Evolutionary conservation across 1,284 basidiomycete genomes (phyloP).

Genomic region (Leccinum pachyderme): DNA sequence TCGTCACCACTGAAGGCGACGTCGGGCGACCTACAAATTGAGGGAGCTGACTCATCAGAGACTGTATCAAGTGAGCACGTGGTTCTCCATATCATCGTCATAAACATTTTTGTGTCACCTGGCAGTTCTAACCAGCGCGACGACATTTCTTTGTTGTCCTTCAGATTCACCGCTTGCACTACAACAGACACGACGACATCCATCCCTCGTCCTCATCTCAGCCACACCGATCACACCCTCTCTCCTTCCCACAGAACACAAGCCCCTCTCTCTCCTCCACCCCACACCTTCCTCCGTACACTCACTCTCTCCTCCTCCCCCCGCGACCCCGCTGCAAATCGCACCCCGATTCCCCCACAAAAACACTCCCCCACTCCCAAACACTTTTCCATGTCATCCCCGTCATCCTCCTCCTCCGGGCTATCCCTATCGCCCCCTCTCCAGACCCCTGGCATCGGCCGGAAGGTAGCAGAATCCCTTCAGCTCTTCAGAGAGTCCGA

Average conservation of each 20-base stretch:
- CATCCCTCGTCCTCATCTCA: no score
- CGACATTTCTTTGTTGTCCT: background rate
- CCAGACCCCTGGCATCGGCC: conserved; percentile 54
- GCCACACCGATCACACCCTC: conserved; percentile 17
- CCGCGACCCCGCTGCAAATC: conserved; percentile 5
- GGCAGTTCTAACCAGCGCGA: background rate
- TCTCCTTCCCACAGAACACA: conserved; percentile 35
- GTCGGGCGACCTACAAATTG: conserved; percentile 1
- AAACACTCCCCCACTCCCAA: conserved; percentile 40
- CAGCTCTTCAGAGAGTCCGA: conserved; percentile 78
- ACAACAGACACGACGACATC: background rate
- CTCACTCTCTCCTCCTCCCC: conserved; percentile 40
- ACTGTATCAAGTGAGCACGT: conserved; percentile 27
- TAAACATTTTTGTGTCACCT: conserved; percentile 6
- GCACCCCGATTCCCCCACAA: conserved; percentile 14
- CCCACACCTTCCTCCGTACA: conserved; percentile 33
- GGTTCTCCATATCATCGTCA: conserved; percentile 30
- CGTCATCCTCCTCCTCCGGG: conserved; percentile 40
- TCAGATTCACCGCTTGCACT: background rate
- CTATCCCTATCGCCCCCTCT: conserved; percentile 21
- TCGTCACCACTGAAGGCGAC: conserved; percentile 14
- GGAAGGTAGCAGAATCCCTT: conserved; percentile 76
- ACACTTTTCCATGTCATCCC: conserved; percentile 40
- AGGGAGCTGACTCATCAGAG: conserved; percentile 28
- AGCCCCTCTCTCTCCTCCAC: conserved; percentile 29